Evolutionary conservation across 2,329 filamentous ascomycete genomes (phyloP), one percentile per base, ranked within the genome.

Genomic region (Trichophyton rubrum): DNA sequence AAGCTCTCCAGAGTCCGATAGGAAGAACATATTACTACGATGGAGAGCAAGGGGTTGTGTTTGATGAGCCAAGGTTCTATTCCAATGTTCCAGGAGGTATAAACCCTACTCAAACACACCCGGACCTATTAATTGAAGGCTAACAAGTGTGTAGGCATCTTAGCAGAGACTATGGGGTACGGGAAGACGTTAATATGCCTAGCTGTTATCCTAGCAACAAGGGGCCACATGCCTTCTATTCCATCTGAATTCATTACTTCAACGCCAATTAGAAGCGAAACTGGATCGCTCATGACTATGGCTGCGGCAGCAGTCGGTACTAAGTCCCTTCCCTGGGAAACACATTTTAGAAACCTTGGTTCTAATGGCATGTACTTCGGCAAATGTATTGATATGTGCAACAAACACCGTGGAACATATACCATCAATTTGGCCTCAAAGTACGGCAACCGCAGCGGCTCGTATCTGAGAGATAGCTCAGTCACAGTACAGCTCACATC

Each of bases 161-260:
- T 78, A 24, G 75, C 76, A 8, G 76, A 78, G 60, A 77, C 75
- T 15, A 79, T 79, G 77, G 80, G 80, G 33, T 75, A 77, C 55
- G 91, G 92, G 0, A 97, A 96, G 75, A 96, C 92, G 0, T 74
- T 96, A 27, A 95, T 96, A 9, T 92, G 88, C 64, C 75, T 97
- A 17, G 80, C 86, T 5, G 75, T 90, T 1, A 85, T 96, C 43
- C 77, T 95, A 27, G 85, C 89, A 2, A 95, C 89, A 0, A 84
- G 82, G 66, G 78, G 85, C 35, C 81, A 91, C 63, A 81, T 85
- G 9, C 82, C 89, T 3, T 74, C 78, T 17, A 81, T 87, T 2
- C 86, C 91, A 1, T 79, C 84, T 2, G 71, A 85, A 59, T 82
- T 86, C 68, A 75, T 80, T 68, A 73, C 45, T 61, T 76, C 68